phyloP scores from a whole-genome alignment of 2,329 filamentous ascomycete species.

The Fusarium sp. region DNA sequence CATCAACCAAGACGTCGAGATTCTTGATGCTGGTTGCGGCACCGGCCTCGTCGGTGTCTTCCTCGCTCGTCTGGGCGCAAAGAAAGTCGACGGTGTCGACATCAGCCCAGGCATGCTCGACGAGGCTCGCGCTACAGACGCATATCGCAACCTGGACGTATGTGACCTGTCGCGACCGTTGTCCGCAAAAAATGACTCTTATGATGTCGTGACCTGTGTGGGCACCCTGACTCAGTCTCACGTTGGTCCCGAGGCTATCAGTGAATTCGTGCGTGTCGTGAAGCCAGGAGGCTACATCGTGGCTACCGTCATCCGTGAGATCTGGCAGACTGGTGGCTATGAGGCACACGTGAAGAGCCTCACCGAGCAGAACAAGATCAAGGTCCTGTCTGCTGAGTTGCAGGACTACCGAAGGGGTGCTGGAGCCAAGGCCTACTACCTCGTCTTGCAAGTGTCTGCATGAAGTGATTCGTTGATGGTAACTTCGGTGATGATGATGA shows the following conservation, averaged over 20 bases:
- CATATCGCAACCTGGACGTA: conserved; percentile 54
- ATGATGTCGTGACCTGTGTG: conserved; percentile 61
- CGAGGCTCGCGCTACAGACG: conserved; percentile 56
- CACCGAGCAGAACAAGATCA: conserved; percentile 40
- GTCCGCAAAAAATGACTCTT: conserved; percentile 49
- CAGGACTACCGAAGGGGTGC: conserved; percentile 46
- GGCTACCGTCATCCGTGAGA: conserved; percentile 58
- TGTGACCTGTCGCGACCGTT: conserved; percentile 58
- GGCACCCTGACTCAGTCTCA: conserved; percentile 65
- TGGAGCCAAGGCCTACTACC: conserved; percentile 43
- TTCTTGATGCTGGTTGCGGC: conserved; percentile 65
- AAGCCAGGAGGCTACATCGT: conserved; percentile 58
- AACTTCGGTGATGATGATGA: conserved; percentile 18
- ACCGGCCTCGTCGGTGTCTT: conserved; percentile 61
- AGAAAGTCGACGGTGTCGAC: conserved; percentile 61
- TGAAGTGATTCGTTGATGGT: conserved; percentile 19
- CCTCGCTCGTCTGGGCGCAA: conserved; percentile 53
- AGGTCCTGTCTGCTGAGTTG: conserved; percentile 42
- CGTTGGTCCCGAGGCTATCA: conserved; percentile 58
- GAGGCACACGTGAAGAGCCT: conserved; percentile 50
- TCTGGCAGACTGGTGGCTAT: conserved; percentile 59
- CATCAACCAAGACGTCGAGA: conserved; percentile 39
- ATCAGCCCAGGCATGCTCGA: conserved; percentile 62
- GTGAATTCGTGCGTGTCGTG: conserved; percentile 59
- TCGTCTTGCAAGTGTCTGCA: conserved; percentile 41